Evolutionary conservation across 805 yeast species (phyloP).

Genomic region (Wickerhamomyces bovis): DNA sequence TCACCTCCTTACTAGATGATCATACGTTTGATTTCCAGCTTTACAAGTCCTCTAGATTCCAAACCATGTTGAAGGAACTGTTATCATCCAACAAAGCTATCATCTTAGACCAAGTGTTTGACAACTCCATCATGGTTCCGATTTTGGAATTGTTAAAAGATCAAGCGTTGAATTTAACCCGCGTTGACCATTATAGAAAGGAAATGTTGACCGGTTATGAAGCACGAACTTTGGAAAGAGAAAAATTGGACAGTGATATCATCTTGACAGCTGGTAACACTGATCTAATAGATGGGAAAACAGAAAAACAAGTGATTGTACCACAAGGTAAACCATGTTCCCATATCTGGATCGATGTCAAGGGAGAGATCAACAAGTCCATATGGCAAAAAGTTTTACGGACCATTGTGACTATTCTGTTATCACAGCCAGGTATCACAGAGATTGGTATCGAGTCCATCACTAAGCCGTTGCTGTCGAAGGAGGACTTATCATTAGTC

Average conservation of each 20-base stretch:
- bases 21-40: conserved; percentile 28
- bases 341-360: conserved; percentile 64
- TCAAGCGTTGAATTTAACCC: conserved; percentile 34
- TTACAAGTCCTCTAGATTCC: conserved; percentile 43
- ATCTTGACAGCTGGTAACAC: conserved; percentile 27
- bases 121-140: conserved; percentile 58
- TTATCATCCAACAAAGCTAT: conserved; percentile 45
- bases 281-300: conserved; percentile 4
- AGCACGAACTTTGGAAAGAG: conserved; percentile 68
- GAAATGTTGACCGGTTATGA: conserved; percentile 58
- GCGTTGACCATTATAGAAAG: conserved; percentile 50
- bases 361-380: conserved; percentile 49
- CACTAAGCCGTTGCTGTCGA: conserved; percentile 14
- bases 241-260: conserved; percentile 59
- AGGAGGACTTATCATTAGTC: conserved; percentile 31
- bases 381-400: conserved; percentile 58
- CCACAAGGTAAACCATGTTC: conserved; percentile 61
- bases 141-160: conserved; percentile 50
- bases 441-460: conserved; percentile 16
- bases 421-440: conserved; percentile 52
- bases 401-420: conserved; percentile 38
- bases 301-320: conserved; percentile 30
- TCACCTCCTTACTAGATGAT: conserved; percentile 18
- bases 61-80: conserved; percentile 35
- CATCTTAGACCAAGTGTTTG: conserved; percentile 45